Evolutionary conservation across 805 yeast genomes (phyloP).

Genomic region (Ogataea angusta): DNA sequence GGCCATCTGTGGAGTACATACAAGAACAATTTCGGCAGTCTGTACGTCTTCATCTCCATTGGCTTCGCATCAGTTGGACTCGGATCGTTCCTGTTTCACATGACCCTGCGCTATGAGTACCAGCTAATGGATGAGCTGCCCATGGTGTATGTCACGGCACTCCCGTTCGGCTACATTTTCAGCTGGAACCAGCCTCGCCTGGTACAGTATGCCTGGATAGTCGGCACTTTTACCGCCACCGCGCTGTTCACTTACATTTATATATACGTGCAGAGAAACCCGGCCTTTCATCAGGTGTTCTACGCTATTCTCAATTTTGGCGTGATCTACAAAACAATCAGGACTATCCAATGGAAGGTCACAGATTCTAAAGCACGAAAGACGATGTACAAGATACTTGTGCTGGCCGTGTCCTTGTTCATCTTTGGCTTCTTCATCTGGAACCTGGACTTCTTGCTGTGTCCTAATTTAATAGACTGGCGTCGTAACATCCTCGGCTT

Average conservation of each 20-base stretch:
- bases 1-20: slow-evolving; percentile 51
- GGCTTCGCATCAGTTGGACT: slow-evolving; percentile 90
- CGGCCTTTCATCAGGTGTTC: slow-evolving; percentile 84
- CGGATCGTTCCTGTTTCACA: slow-evolving; percentile 94
- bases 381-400: slow-evolving; percentile 27
- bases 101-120: slow-evolving; percentile 87
- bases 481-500: slow-evolving; percentile 64
- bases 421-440: slow-evolving; percentile 76
- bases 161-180: slow-evolving; percentile 58
- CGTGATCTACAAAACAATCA: slow-evolving; percentile 58
- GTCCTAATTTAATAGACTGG: slow-evolving; percentile 51
- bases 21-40: slow-evolving; percentile 57
- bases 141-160: slow-evolving; percentile 96
- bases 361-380: slow-evolving; percentile 20
- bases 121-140: slow-evolving; percentile 95
- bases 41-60: slow-evolving; percentile 67
- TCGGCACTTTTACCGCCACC: slow-evolving; percentile 30
- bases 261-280: slow-evolving; percentile 65
- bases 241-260: slow-evolving; percentile 64
- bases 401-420: slow-evolving; percentile 41
- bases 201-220: slow-evolving; percentile 19
- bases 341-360: slow-evolving; percentile 23
- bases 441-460: slow-evolving; percentile 85
- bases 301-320: slow-evolving; percentile 76
- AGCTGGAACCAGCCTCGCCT: slow-evolving; percentile 29